Base-by-base conservation (phyloP, 805 yeast species). In the Allodekkera sacchari region DNA sequence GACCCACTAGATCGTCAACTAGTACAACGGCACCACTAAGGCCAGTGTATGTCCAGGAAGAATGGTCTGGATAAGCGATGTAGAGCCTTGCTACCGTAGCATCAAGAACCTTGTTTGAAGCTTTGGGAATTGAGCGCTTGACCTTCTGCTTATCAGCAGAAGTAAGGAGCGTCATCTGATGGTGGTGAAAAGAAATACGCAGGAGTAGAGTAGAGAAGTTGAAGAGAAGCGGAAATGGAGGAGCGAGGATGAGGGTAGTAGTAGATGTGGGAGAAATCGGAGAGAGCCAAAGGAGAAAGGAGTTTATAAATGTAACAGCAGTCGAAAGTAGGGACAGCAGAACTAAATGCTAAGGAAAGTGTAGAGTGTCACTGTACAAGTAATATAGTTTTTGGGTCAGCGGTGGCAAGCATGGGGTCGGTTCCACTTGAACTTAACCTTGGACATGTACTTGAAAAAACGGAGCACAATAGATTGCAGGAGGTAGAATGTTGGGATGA, bases 1-100 rank as follows among this genome's bases (percentile, higher is more conserved):
- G 89, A 3, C 97, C 97, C 2, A 92, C 95, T 9, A 83, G 57
- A 55, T 92, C 98, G 53, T 92, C 95, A 13, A 83, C 95, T 6
- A 92, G 58, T 1, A 76, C 80, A 12, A 88, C 57, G 1, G 96
- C 96, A 4, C 98, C 98, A 4, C 77, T 65, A 11, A 92, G 61
- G 0, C 95, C 97, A 1, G 98, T 89, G 59, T 71, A 84, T 14
- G 68, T 69, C 97, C 97, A 92, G 41, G 71, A 63, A 14, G 68
- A 66, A 3, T 81, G 77, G 44, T 83, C 78, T 3, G 97, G 97
- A 50, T 83, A 77, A 2, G 97, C 95, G 17, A 89, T 74, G 59
- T 87, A 92, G 29, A 92, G 66, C 36, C 94, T 63, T 0, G 95
- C 96, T 3, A 89, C 82, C 0, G 95, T 78, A 28, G 94, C 94